Base-by-base conservation (phyloP, 139 green algal species). In the Gonium pectorale region DNA sequence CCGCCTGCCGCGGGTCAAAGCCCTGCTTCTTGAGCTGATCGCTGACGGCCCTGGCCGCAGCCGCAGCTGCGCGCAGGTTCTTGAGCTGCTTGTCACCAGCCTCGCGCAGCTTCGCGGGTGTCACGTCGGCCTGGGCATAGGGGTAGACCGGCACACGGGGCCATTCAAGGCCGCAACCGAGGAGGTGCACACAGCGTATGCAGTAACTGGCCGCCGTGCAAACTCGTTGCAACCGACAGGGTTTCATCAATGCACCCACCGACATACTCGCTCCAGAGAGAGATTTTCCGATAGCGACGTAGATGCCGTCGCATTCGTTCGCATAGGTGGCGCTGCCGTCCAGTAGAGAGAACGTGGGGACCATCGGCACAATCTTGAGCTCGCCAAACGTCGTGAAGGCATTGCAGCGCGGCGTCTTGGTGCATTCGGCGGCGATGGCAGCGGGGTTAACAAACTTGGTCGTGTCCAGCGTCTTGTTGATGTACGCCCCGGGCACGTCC, bases 331-430 rank as follows among this genome's bases (percentile, higher is more conserved):
- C n/a, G n/a, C 24, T 63, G n/a, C 3, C 26, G 17, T 83, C 75
- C 40, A 83, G 21, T 13, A 56, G 2, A 17, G 40, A 44, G 24
- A 63, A 83, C 27, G 62, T 21, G 40, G 75, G 75, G 15, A 3
- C 31, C 15, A 67, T 11, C 6, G 75, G 59, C 43, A 60, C 40
- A 33, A 35, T 46, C 59, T 44, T 31, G 15, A 83, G 75, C 59
- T 11, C 5, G 41, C 75, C 75, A 17, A 5, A 6, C 22, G 60
- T 83, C 59, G 13, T 83, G 75, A 83, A 83, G 59, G 41, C 75
- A 40, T 83, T 83, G 75, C 75, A 83, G 31, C 40, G 59, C 1
- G 75, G 31, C 0, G 70, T 63, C 3, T 0, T 13, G 15, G 17
- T 54, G 56, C 72, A 80, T 0, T 22, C 52, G 52, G 52, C 52